Evolutionary conservation across 441 rosid species (phyloP).

Genomic region (Eugenia klotzschiana): DNA sequence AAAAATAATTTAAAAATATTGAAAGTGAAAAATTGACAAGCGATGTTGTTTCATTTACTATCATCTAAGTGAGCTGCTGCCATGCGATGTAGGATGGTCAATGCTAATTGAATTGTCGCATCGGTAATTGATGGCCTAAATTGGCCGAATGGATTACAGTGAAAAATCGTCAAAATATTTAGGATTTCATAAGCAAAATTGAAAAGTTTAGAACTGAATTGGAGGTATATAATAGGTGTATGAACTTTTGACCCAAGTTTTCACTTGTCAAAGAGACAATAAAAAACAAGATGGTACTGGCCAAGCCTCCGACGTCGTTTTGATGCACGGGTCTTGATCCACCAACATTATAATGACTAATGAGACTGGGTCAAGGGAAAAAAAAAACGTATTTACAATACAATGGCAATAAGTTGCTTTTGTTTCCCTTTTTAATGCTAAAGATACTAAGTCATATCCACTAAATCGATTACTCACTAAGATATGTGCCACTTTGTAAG

Average conservation of each 20-base stretch:
- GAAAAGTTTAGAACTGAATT: no score
- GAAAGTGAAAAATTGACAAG: neutral
- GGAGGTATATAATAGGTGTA: no score
- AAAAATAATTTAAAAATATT: no score
- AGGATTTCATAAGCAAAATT: neutral
- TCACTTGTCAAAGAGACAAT: neutral
- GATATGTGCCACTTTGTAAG: neutral
- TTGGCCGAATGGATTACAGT: accelerated
- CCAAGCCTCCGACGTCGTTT: neutral
- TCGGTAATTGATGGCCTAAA: accelerated
- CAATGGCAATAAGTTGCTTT: neutral
- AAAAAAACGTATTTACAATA: neutral
- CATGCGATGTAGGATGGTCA: neutral
- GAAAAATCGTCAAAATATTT: neutral
- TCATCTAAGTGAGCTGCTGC: accelerated
- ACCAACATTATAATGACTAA: neutral
- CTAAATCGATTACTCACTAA: neutral
- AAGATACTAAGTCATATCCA: neutral
- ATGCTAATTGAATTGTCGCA: accelerated
- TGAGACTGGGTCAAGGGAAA: neutral
- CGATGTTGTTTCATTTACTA: neutral
- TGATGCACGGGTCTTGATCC: neutral
- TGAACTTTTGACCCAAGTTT: neutral
- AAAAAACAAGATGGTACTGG: neutral
- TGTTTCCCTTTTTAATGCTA: neutral